Evolutionary conservation across 306 rosid species (phyloP), one percentile per base, ranked within the genome.

Genomic region (Pachyrhizus erosus): DNA sequence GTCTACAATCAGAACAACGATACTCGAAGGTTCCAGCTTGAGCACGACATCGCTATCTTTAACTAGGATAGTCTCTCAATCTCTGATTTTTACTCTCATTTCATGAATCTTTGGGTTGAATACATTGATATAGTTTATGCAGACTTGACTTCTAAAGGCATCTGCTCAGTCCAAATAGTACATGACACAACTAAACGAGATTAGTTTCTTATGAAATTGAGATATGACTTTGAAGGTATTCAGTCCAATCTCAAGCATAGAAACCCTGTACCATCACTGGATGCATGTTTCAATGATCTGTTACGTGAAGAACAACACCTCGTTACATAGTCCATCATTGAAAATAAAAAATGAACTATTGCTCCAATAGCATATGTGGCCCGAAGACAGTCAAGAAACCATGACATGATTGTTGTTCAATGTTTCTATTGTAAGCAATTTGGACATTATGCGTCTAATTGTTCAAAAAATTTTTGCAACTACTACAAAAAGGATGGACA

Each of bases 21-120:
- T n/a, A n/a, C n/a, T n/a, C n/a, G n/a, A n/a, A n/a, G n/a, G n/a
- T n/a, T n/a, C n/a, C n/a, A n/a, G n/a, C n/a, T n/a, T n/a, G n/a
- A n/a, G n/a, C n/a, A n/a, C n/a, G n/a, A n/a, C n/a, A n/a, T n/a
- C n/a, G n/a, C n/a, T n/a, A n/a, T n/a, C n/a, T n/a, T n/a, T n/a
- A n/a, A n/a, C n/a, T n/a, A n/a, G n/a, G n/a, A n/a, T n/a, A n/a
- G n/a, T n/a, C n/a, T n/a, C n/a, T n/a, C n/a, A n/a, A n/a, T 70
- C 14, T 43, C 37, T 43, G 39, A 68, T 42, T 68, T 68, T 20
- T 68, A 42, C 18, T 68, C 74, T 68, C 34, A 68, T 9, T 68
- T 23, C 40, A 40, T 23, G 26, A 75, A 75, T 75, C 70, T 75
- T 75, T 75, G 42, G 70, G 57, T 15, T 68, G 52, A 68, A 10